A percentile compares a stretch with the other conserved stretches of the same genome.
These are phyloP conservation scores for Eimeria sp. DNA, from an alignment of 169 alveolate species.

Conservation along the genomic window DNA sequence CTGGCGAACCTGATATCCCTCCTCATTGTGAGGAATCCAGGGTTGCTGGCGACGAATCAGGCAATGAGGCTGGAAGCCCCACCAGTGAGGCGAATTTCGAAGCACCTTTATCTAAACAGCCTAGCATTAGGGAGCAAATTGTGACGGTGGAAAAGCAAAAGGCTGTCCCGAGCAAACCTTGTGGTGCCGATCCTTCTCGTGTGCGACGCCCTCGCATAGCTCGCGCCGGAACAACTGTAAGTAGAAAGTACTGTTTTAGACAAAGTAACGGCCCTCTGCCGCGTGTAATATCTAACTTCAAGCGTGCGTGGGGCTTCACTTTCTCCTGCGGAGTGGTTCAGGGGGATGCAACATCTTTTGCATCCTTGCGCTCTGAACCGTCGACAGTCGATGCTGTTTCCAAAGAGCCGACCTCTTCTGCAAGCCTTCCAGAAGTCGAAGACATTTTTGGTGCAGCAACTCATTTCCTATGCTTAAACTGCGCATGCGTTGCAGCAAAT, in stretches of 20 bases:
- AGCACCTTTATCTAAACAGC: not conserved
- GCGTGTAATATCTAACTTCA: not conserved
- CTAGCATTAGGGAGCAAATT: slow-evolving; percentile 22
- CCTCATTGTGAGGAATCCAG: not conserved
- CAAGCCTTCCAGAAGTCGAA: slow-evolving; percentile 69
- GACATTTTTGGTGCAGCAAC: slow-evolving; percentile 36
- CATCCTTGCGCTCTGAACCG: slow-evolving; percentile 63
- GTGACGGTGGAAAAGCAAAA: slow-evolving; percentile 4
- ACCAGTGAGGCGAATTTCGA: not conserved
- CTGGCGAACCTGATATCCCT: not conserved
- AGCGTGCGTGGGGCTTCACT: not conserved
- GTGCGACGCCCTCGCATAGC: not conserved
- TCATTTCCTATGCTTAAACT: not conserved
- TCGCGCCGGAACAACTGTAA: slow-evolving; percentile 1
- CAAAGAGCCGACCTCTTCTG: slow-evolving; percentile 69
- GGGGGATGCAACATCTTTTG: slow-evolving; percentile 6
- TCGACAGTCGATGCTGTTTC: slow-evolving; percentile 44
- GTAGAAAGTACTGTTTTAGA: not conserved
- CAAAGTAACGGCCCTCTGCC: not conserved
- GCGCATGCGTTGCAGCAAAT: not conserved
- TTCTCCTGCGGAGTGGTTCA: not conserved
- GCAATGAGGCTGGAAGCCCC: not conserved
- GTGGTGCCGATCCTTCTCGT: not conserved
- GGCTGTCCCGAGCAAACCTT: not conserved
- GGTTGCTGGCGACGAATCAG: not conserved